Evolutionary conservation across 1,139 yeast genomes (phyloP), one percentile per base, ranked within the genome.

Genomic region (Suhomyces yuchorum): DNA sequence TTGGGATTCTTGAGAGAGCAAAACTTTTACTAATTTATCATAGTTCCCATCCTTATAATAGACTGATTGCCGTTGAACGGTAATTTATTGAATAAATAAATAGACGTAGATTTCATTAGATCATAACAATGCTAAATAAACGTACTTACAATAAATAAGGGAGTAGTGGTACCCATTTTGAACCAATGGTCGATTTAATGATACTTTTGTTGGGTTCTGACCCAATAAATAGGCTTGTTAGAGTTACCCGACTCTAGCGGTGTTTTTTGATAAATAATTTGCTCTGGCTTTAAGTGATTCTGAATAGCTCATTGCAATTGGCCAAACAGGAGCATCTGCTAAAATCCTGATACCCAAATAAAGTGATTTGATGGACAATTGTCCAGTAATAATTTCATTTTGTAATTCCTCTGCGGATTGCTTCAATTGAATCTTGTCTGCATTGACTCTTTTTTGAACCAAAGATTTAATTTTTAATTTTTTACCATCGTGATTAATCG

Each of bases 241-340:
- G 39, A 26, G 44, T 41, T 42, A 37, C 42, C 40, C 39, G 40
- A 46, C 39, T 40, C 41, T 43, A 34, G 15, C 8, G 15, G 38
- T 35, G 41, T 39, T 40, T 34, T 40, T 37, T 8, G 44, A 38
- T 15, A 51, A 49, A 23, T 64, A 61, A 42, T 78, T 75, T 8
- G 88, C 88, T 60, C 91, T 77, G 35, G 83, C 77, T 61, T 84
- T 85, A 58, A 86, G 71, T 4, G 89, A 90, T 60, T 85, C 91
- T 0, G 91, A 91, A 67, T 85, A 84, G 15, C 85, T 78, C 65
- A 85, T 71, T 1, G 90, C 87, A 47, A 85, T 77, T 1, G 93
- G 92, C 93, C 93, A 86, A 14, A 86, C 85, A 2, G 93, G 92
- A 0, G 91, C 90, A 68, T 86, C 91, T 1, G 90, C 89, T 47